A percentile compares a stretch with the other conserved stretches of the same genome.
Conservation (phyloP, 345 rosid species). For the Citrus trifoliata region DNA sequence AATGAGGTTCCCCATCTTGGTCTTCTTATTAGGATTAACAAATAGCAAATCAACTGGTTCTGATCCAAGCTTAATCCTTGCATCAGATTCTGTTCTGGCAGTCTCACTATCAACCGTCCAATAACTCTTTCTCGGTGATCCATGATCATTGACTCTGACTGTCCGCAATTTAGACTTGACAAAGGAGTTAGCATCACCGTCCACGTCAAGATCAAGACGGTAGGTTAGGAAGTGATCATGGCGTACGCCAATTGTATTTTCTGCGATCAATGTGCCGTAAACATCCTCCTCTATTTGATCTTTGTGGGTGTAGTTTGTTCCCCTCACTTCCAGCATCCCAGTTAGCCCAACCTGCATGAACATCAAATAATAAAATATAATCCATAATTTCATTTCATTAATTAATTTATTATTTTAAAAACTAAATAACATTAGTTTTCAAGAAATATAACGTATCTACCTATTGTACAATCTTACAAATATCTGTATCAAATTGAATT, state of each 20-base stretch:
- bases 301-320: slow-evolving; percentile 26
- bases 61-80: slow-evolving; percentile 27
- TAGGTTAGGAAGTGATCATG: slow-evolving; percentile 46
- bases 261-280: slow-evolving; percentile 37
- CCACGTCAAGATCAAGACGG: slow-evolving; percentile 48
- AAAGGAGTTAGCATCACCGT: slow-evolving; percentile 38
- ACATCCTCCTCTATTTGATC: slow-evolving; percentile 25
- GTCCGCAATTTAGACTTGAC: slow-evolving; percentile 26
- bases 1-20: slow-evolving; percentile 32
- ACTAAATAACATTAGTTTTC: too few relatives aligned
- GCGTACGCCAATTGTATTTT: slow-evolving; percentile 34
- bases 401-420: too few relatives aligned
- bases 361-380: neutral
- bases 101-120: slow-evolving; percentile 36
- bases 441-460: too few relatives aligned
- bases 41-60: slow-evolving; percentile 29
- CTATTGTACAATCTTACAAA: too few relatives aligned
- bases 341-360: slow-evolving; percentile 37
- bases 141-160: neutral
- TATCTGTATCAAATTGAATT: too few relatives aligned
- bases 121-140: slow-evolving; percentile 40
- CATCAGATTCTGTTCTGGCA: slow-evolving; percentile 37
- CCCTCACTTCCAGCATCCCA: slow-evolving; percentile 35
- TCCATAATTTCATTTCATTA: neutral
- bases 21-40: slow-evolving; percentile 39